Conservation (phyloP, 371 early-diverging fungal genomes). For the Mucor irregularis region DNA sequence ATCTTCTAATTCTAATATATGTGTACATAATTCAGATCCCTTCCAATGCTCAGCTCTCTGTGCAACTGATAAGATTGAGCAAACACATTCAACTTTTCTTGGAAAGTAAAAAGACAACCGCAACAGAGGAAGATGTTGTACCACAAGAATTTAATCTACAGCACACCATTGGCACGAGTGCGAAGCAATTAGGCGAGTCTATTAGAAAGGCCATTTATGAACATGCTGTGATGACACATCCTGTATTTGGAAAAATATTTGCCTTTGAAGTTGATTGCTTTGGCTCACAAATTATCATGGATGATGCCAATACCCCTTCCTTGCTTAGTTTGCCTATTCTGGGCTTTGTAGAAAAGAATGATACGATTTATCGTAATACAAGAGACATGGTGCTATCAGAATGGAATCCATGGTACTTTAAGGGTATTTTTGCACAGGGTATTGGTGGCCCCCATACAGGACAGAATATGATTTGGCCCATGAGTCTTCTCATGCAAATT, state of each 20-base stretch:
- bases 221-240: slow-evolving; percentile 52
- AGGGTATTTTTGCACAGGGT: slow-evolving; percentile 44
- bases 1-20: not conserved
- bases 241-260: slow-evolving; percentile 51
- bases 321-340: slow-evolving; percentile 59
- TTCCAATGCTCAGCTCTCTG: slow-evolving; percentile 60
- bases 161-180: slow-evolving; percentile 18
- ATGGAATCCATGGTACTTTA: slow-evolving; percentile 62
- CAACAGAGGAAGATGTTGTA: no score
- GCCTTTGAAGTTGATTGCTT: slow-evolving; percentile 70
- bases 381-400: slow-evolving; percentile 51
- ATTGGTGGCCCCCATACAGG: slow-evolving; percentile 64
- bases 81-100: slow-evolving; percentile 8
- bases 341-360: slow-evolving; percentile 49
- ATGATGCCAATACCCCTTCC: slow-evolving; percentile 67
- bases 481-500: slow-evolving; percentile 36
- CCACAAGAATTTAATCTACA: not conserved
- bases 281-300: slow-evolving; percentile 62
- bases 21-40: slow-evolving; percentile 44
- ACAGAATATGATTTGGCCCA: slow-evolving; percentile 40
- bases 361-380: slow-evolving; percentile 54
- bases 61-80: slow-evolving; percentile 26
- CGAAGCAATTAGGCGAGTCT: slow-evolving; percentile 30
- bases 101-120: not conserved
- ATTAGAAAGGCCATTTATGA: slow-evolving; percentile 51